phyloP scores from a whole-genome alignment of 202 grass and related monocot genomes.

The Carex arenaria region DNA sequence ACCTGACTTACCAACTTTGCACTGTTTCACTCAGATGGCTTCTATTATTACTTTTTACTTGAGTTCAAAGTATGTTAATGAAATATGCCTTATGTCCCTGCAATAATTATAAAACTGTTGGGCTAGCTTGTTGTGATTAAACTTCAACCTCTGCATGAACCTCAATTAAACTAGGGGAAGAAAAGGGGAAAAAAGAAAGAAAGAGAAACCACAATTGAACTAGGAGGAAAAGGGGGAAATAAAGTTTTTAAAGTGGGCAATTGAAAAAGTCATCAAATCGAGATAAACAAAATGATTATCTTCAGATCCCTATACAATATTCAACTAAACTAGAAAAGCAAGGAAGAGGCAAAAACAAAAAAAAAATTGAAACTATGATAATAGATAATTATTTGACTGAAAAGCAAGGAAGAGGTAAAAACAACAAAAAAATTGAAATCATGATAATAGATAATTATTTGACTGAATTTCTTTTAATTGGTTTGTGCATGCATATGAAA shows the following conservation, averaged over 20 bases:
- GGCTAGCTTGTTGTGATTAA: neutral
- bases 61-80: neutral
- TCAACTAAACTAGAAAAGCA: neutral
- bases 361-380: neutral
- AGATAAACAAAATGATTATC: neutral
- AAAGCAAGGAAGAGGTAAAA: neutral
- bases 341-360: slow-evolving; percentile 15
- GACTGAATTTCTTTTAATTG: neutral
- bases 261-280: neutral
- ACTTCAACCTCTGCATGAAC: neutral
- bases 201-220: neutral
- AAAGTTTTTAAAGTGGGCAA: neutral
- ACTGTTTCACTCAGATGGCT: neutral
- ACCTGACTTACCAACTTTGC: neutral
- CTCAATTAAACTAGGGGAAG: neutral
- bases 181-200: neutral
- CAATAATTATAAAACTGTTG: neutral
- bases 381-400: neutral
- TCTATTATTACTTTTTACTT: neutral
- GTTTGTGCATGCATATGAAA: neutral
- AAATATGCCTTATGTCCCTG: neutral
- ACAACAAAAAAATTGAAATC: slow-evolving; percentile 20
- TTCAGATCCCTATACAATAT: neutral
- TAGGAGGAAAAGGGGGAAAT: neutral
- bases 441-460: neutral